Evolutionary conservation across 176 grass and related monocot species (phyloP).

Genomic region (Raddia guianensis): DNA sequence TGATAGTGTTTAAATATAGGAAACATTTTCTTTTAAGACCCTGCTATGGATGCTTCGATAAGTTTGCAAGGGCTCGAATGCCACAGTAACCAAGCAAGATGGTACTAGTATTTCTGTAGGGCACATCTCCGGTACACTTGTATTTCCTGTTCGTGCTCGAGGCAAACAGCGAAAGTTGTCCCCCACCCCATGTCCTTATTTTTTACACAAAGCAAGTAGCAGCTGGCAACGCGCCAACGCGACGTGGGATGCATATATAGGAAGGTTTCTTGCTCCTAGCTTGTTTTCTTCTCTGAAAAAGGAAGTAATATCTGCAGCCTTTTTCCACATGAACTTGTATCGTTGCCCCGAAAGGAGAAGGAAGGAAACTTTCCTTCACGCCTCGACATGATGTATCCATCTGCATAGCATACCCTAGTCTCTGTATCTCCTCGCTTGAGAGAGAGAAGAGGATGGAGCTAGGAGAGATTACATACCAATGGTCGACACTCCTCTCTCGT

Average conservation of each 20-base stretch:
- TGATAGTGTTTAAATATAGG: too few relatives aligned
- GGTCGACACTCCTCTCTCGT: background rate
- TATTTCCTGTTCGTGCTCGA: slow-evolving; percentile 18
- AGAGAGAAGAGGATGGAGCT: background rate
- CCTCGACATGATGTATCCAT: slow-evolving; percentile 18
- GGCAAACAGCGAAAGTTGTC: slow-evolving; percentile 46
- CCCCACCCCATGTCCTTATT: background rate
- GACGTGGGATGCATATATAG: slow-evolving; percentile 36
- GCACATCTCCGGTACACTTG: slow-evolving; percentile 40
- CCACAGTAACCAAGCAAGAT: background rate
- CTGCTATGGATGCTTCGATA: too few relatives aligned
- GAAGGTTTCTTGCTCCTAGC: background rate
- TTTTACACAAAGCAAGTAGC: slow-evolving; percentile 41
- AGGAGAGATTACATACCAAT: background rate
- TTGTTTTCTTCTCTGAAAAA: slow-evolving; percentile 46
- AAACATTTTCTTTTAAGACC: too few relatives aligned
- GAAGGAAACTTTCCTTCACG: slow-evolving; percentile 29
- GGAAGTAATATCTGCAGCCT: slow-evolving; percentile 47
- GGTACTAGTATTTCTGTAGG: slow-evolving; percentile 32
- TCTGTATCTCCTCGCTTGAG: background rate
- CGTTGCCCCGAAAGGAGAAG: slow-evolving; percentile 32
- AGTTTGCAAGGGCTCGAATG: background rate
- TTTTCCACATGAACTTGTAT: slow-evolving; percentile 47
- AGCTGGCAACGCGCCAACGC: background rate
- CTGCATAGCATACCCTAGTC: background rate